Base-by-base conservation (phyloP, 164 flowering plant species). In the Aristolochia californica region DNA sequence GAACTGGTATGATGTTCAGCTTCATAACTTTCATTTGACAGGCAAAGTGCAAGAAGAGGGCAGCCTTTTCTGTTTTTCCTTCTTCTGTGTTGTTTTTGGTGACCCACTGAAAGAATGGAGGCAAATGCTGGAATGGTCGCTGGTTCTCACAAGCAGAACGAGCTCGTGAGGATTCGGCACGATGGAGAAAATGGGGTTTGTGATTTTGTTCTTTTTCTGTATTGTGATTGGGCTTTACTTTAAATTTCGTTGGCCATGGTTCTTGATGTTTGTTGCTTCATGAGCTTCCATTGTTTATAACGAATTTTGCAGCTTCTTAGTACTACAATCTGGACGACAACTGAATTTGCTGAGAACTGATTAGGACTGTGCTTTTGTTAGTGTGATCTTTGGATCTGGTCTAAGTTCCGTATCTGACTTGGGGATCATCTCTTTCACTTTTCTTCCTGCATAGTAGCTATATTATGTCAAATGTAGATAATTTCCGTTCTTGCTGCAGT, bases 71-170 rank as follows among this genome's bases (percentile, higher is more conserved):
- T 28, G 4, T 18, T 45, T 45, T 12, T 12, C 16, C 4, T 45
- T 12, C 12, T 45, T 4, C n/a, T n/a, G n/a, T n/a, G n/a, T n/a
- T n/a, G n/a, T n/a, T n/a, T n/a, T n/a, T n/a, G n/a, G n/a, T n/a
- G n/a, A n/a, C n/a, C n/a, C n/a, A n/a, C n/a, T n/a, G 2, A 25
- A 70, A 44, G 48, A 48, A 88, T 89, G 97, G 90, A 87, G 57
- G 83, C 86, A 4, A 82, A 68, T 69, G 94, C 71, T n/a, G 97
- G 94, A 18, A 60, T 91, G 89, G 91, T 85, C n/a, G 97, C 97
- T 57, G 96, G 95, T 57, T 91, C 98, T 2, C 75, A 83, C 80
- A 79, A 77, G 58, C 68, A 85, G 62, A 84, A 91, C 62, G 90
- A 86, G 74, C 66, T 91, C 48, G 90, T 88, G 30, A 77, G 84